Evolutionary conservation across 768 basidiomycete genomes (phyloP), one percentile per base, ranked within the genome.

Genomic region (Pleurotus tuber-regium): DNA sequence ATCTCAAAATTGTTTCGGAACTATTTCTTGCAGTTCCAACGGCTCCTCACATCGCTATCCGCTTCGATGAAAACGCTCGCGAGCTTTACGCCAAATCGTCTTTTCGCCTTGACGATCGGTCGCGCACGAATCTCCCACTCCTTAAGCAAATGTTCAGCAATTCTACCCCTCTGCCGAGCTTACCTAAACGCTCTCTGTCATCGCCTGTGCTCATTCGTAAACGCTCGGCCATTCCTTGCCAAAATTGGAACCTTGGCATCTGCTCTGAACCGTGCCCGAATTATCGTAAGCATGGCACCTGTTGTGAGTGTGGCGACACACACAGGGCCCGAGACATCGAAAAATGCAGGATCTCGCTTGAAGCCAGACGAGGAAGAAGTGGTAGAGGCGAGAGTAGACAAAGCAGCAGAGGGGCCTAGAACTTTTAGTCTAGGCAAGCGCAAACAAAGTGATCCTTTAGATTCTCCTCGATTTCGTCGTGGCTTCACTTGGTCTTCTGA

Each of bases 221-320:
- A n/a, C n/a, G n/a, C n/a, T n/a, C n/a, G n/a, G n/a, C n/a, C n/a
- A n/a, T 21, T n/a, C 23, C 44, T n/a, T 57, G 57, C 29, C 51
- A 50, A 23, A 56, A 56, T 23, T 58, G 57, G 57, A 58, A 58
- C 39, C n/a, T 43, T 25, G 55, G 49, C 10, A 24, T 30, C 33
- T 58, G 57, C 25, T 24, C 40, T 1, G 55, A 53, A 9, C 55
- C 57, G 9, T 58, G 57, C 33, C 16, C 12, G 23, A 47, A 51
- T 42, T 19, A 46, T 1, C 48, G 52, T 28, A 49, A 35, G 44
- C 57, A 58, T 43, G 55, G 57, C 4, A 18, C 40, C 31, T 59
- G 57, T 30, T 48, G 47, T 33, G 52, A 53, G 16, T 59, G 57
- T 30, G 43, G 52, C 5, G 51, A 46, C 5, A 16, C 28, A 16